A percentile compares a stretch with the other conserved stretches of the same genome.
Evolutionary conservation across 352 stramenopile genomes (phyloP).

Genomic region (Elongisporangium prolatum): DNA sequence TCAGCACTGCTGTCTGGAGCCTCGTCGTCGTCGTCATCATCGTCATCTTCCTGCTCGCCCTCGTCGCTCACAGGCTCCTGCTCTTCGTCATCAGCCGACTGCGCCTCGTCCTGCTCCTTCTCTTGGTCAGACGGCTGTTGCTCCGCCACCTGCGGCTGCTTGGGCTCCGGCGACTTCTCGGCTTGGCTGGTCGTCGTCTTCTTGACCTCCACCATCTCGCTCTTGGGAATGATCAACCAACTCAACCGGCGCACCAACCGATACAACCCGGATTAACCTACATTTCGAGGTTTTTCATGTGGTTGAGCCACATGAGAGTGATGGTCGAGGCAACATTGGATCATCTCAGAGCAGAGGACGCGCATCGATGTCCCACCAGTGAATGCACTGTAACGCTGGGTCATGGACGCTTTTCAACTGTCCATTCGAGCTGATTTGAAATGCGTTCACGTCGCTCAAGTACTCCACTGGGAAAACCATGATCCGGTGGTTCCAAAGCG

Average conservation of each 20-base stretch:
- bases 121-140: neutral
- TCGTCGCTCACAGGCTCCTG: conserved; percentile 3
- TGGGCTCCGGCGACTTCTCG: neutral
- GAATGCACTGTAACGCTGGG: too few species aligned
- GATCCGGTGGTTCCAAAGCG: conserved; percentile 11
- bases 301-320: neutral
- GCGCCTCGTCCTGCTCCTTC: neutral
- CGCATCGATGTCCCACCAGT: too few species aligned
- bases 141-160: neutral
- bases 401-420: too few species aligned
- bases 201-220: neutral
- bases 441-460: neutral
- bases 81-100: neutral
- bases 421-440: too few species aligned
- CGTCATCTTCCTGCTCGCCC: conserved; percentile 14
- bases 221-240: neutral
- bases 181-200: neutral
- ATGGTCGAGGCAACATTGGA: neutral
- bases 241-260: neutral
- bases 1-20: conserved; percentile 14
- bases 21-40: conserved; percentile 16
- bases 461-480: conserved; percentile 6
- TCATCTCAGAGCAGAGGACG: too few species aligned
- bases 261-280: neutral
- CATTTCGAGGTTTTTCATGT: neutral